These are phyloP conservation scores for Solanum chiquidenum DNA, from an alignment of 257 asterid genomes.

Conservation along the genomic window DNA sequence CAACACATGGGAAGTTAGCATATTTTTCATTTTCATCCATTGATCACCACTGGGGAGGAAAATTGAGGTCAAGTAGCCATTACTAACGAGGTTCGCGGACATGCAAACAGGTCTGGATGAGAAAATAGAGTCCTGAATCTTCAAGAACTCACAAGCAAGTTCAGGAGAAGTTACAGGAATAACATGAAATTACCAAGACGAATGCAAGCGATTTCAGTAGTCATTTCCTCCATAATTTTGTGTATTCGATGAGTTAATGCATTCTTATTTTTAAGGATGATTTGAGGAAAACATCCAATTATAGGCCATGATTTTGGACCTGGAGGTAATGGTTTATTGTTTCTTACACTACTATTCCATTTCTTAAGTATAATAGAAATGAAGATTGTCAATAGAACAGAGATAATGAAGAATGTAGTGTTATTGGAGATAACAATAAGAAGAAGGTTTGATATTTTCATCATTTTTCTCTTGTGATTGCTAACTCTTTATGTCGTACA, in stretches of 20 bases:
- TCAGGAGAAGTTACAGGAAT: no score
- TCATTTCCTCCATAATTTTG: not conserved
- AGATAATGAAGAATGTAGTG: not conserved
- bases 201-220: no score
- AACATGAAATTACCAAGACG: no score
- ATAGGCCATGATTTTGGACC: conserved; percentile 4
- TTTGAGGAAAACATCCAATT: not conserved
- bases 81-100: not conserved
- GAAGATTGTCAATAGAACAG: not conserved
- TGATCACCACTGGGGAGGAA: not conserved
- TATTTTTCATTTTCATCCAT: conserved; percentile 6
- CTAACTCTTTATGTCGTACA: no score
- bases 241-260: not conserved
- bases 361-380: not conserved
- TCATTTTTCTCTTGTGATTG: not conserved
- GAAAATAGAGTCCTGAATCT: no score
- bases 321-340: not conserved
- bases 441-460: not conserved
- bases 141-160: no score
- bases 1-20: not conserved
- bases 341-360: not conserved
- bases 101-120: no score
- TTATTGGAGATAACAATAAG: not conserved
- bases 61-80: not conserved
- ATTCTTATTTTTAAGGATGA: not conserved